A percentile compares a stretch with the other conserved stretches of the same genome.
phyloP scores from a whole-genome alignment of 768 basidiomycete genomes.

The Rhodosporidiobolus odoratus region DNA sequence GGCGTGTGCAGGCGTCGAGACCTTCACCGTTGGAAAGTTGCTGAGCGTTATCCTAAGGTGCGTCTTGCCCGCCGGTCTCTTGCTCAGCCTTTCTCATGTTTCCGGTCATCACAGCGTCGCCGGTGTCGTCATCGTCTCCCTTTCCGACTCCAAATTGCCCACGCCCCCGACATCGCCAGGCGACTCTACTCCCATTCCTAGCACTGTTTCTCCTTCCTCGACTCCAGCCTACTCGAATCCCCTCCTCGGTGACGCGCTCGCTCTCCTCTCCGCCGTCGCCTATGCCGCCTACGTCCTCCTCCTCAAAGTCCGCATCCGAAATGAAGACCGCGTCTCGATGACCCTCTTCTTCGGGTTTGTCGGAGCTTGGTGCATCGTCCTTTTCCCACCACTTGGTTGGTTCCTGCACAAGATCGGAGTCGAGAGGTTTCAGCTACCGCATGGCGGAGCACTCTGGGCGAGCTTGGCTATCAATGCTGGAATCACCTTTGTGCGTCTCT shows the following conservation, averaged over 20 bases:
- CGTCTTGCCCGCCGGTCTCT: constrained; percentile 26
- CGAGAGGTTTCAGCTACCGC: constrained; percentile 71
- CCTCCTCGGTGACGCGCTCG: constrained; percentile 71
- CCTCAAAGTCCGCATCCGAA: constrained; percentile 73
- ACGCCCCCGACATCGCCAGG: constrained; percentile 8
- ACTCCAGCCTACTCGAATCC: constrained; percentile 44
- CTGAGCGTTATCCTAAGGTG: constrained; percentile 74
- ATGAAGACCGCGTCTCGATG: constrained; percentile 53
- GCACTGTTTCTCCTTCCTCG: constrained; percentile 21
- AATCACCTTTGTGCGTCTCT: constrained; percentile 33
- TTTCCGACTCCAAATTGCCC: constrained; percentile 54
- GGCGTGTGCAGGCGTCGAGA: constrained; percentile 73
- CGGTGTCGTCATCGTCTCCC: constrained; percentile 81
- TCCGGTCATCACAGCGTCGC: constrained; percentile 56
- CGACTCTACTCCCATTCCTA: constrained; percentile 19
- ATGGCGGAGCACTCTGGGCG: constrained; percentile 52
- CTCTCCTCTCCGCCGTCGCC: constrained; percentile 76
- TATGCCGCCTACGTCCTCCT: constrained; percentile 85
- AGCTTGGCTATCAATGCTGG: constrained; percentile 59
- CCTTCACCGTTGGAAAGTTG: constrained; percentile 64
- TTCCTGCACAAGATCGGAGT: constrained; percentile 66
- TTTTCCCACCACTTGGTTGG: constrained; percentile 70
- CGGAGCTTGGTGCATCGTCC: constrained; percentile 65
- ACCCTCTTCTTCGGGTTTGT: constrained; percentile 93
- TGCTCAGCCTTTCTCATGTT: not conserved